These are phyloP conservation scores for Ophiostoma sp. DNA, from an alignment of 2,329 filamentous ascomycete genomes.

Conservation along the genomic window DNA sequence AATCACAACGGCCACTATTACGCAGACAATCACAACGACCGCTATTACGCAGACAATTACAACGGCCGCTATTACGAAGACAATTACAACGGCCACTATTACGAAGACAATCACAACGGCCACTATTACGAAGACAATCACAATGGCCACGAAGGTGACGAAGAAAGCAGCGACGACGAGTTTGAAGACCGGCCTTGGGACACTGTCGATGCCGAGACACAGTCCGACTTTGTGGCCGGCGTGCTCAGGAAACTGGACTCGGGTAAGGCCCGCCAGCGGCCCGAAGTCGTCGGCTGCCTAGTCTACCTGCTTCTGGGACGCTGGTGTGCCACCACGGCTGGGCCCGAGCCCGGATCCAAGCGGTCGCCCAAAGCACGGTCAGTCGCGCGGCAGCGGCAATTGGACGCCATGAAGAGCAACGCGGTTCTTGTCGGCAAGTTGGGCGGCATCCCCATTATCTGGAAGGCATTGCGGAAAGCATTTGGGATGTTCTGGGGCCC, in stretches of 20 bases:
- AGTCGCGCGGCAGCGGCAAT: slow-evolving; percentile 51
- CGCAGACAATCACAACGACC: not conserved
- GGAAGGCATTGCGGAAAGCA: slow-evolving; percentile 45
- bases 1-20: slow-evolving; percentile 23
- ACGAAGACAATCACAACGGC: not conserved
- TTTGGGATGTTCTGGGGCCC: slow-evolving; percentile 50
- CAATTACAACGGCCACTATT: slow-evolving; percentile 29
- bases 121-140: slow-evolving; percentile 29
- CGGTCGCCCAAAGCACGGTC: slow-evolving; percentile 41
- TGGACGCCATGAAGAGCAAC: slow-evolving; percentile 55
- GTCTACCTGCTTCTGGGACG: slow-evolving; percentile 61
- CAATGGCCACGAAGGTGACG: slow-evolving; percentile 32
- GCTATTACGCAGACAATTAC: not conserved
- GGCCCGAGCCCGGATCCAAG: slow-evolving; percentile 36
- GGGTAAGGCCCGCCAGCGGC: slow-evolving; percentile 38
- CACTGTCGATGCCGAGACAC: slow-evolving; percentile 53
- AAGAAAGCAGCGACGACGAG: slow-evolving; percentile 30
- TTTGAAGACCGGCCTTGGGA: slow-evolving; percentile 52
- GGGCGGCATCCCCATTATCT: slow-evolving; percentile 48
- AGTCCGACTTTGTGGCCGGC: slow-evolving; percentile 52
- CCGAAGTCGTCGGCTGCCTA: slow-evolving; percentile 52
- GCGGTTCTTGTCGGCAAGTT: slow-evolving; percentile 48
- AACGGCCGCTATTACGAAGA: not conserved
- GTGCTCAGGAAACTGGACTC: slow-evolving; percentile 44
- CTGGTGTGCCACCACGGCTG: slow-evolving; percentile 63